These are phyloP conservation scores for Leavenworthia alabamica DNA, from an alignment of 345 rosid species.

Conservation along the genomic window DNA sequence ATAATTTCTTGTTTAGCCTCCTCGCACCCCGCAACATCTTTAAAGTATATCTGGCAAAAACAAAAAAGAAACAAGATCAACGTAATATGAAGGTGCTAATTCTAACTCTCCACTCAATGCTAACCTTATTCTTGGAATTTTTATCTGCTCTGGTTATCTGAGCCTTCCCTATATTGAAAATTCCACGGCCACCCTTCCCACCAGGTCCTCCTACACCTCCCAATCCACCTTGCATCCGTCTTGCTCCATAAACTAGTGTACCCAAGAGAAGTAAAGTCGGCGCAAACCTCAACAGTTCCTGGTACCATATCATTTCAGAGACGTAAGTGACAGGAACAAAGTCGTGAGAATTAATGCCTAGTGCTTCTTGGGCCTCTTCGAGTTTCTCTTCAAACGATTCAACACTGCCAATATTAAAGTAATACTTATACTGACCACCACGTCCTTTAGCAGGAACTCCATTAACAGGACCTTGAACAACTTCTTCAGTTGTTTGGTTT, in stretches of 20 bases:
- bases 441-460: slow-evolving; percentile 42
- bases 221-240: slow-evolving; percentile 73
- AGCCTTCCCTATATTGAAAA: slow-evolving; percentile 89
- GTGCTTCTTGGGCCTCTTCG: slow-evolving; percentile 84
- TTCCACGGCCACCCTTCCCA: slow-evolving; percentile 79
- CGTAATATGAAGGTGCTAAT: background rate
- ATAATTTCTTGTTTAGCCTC: slow-evolving; percentile 97
- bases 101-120: slow-evolving; percentile 3
- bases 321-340: slow-evolving; percentile 70
- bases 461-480: slow-evolving; percentile 37
- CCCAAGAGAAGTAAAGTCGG: slow-evolving; percentile 71
- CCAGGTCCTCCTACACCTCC: slow-evolving; percentile 76
- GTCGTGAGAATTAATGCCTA: slow-evolving; percentile 71
- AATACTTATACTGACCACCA: slow-evolving; percentile 63
- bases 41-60: slow-evolving; percentile 57
- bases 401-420: slow-evolving; percentile 77
- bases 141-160: slow-evolving; percentile 81
- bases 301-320: slow-evolving; percentile 67
- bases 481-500: slow-evolving; percentile 40
- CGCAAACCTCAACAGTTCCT: slow-evolving; percentile 69
- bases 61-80: no score
- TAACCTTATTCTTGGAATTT: slow-evolving; percentile 88
- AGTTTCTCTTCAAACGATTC: slow-evolving; percentile 91
- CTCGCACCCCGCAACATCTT: slow-evolving; percentile 96
- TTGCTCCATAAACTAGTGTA: slow-evolving; percentile 55